phyloP scores from a whole-genome alignment of 371 early-diverging fungal species.

The Phascolomyces articulosus region DNA sequence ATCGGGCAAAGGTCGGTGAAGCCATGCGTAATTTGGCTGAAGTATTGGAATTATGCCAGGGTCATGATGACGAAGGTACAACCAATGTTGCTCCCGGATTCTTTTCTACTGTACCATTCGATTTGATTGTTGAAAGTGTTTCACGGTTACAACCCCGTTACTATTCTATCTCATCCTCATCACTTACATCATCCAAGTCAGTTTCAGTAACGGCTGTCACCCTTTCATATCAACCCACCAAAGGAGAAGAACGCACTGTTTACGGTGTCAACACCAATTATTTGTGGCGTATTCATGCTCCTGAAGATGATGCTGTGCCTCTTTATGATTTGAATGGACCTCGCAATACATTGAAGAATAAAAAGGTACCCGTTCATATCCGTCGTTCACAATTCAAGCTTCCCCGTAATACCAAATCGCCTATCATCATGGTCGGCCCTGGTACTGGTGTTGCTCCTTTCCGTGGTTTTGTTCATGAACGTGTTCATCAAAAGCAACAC shows the following conservation, averaged over 20 bases:
- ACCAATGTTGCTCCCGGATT: constrained; percentile 28
- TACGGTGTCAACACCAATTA: constrained; percentile 84
- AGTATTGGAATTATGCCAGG: constrained; percentile 48
- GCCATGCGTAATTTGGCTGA: constrained; percentile 71
- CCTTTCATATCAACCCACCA: constrained; percentile 71
- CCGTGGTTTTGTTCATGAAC: constrained; percentile 93
- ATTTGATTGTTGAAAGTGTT: constrained; percentile 77
- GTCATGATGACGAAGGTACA: constrained; percentile 19
- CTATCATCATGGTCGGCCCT: constrained; percentile 96
- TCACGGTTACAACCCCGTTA: constrained; percentile 87
- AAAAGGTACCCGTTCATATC: constrained; percentile 80
- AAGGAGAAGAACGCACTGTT: constrained; percentile 52
- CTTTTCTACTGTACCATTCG: constrained; percentile 62
- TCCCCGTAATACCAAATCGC: constrained; percentile 75
- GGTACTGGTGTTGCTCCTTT: constrained; percentile 99
- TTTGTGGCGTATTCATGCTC: constrained; percentile 52
- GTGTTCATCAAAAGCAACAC: constrained; percentile 63
- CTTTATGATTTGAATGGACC: constrained; percentile 57
- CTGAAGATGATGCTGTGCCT: constrained; percentile 20
- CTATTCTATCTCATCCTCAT: constrained; percentile 93
- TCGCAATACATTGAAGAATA: constrained; percentile 29
- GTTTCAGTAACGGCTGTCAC: constrained; percentile 89
- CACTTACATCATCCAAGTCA: constrained; percentile 67
- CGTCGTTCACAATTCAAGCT: constrained; percentile 88
- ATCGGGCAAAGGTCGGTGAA: constrained; percentile 61